Evolutionary conservation across 2,329 filamentous ascomycete species (phyloP), one percentile per base, ranked within the genome.

Genomic region (Ceratocystis alfenasii): DNA sequence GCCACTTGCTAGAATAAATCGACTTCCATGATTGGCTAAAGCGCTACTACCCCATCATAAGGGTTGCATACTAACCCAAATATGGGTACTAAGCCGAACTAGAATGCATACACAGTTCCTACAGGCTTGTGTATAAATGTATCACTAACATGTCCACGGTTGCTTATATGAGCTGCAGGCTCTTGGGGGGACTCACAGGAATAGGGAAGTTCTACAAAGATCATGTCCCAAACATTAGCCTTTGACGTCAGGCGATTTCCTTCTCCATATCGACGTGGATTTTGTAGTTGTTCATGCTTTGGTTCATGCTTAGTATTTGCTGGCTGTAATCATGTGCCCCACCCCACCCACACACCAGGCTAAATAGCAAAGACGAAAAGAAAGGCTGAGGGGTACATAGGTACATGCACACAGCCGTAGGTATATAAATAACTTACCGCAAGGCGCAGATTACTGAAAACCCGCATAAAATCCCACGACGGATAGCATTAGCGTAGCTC

Each of bases 261-360:
- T 59, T 33, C 3, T 30, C 15, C 28, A 59, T 59, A 59, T 59
- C 15, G 30, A 20, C 28, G 55, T 59, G 25, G 28, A 33, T 59
- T 59, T 59, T 59, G 22, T 5, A 28, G 53, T 36, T 59, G 55
- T 59, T 41, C 55, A 59, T 36, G 55, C 28, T 36, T 10, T 12
- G 15, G 55, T 59, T 41, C 55, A 59, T 20, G 55, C 28, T 36
- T 10, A 25, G 15, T n/a, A 59, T 36, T 59, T 59, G 53, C 28
- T 33, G 53, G 53, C 53, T 59, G 28, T 33, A 25, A 59, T 36
- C 53, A 28, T 57, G 28, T 15, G 53, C 53, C 53, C 53, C 53
- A 36, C 53, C 22, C 55, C 25, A n/a, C 33, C 28, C 15, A 59
- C 28, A 25, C 28, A 22, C 33, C 53, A 36, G 55, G 55, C 55